Conservation (phyloP, 441 rosid species). For the Populus hybrid region DNA sequence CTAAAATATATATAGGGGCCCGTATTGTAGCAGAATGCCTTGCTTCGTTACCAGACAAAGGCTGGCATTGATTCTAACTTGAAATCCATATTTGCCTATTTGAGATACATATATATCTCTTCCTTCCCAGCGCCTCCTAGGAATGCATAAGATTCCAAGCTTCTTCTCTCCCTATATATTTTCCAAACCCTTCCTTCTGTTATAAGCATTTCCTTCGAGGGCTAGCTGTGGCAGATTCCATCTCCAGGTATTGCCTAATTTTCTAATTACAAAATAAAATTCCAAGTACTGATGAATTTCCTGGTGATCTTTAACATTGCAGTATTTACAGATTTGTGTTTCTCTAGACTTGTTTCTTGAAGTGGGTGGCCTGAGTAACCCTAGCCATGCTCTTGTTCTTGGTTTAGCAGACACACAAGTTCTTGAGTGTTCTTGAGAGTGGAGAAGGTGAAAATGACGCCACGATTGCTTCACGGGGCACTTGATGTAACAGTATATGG, state of each 20-base stretch:
- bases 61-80: conserved; percentile 31
- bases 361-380: not conserved
- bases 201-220: not conserved
- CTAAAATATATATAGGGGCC: not conserved
- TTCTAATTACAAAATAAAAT: too few relatives aligned
- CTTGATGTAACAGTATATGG: conserved; percentile 75
- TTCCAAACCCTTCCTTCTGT: not conserved
- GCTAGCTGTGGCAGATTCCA: not conserved
- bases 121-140: conserved; percentile 15
- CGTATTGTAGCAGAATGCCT: not conserved
- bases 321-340: too few relatives aligned
- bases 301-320: not conserved
- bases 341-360: not conserved
- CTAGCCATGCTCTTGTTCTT: not conserved
- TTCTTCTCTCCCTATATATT: not conserved
- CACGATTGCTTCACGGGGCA: conserved; percentile 68
- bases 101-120: conserved; percentile 5
- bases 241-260: not conserved
- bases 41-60: conserved; percentile 11
- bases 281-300: not conserved
- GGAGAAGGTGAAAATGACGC: conserved; percentile 19
- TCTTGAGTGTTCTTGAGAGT: not conserved
- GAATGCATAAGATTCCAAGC: not conserved
- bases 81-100: not conserved
- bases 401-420: not conserved